A percentile compares a stretch with the other conserved stretches of the same genome.
These are phyloP conservation scores for Luzula sylvatica DNA, from an alignment of 176 grass and related monocot genomes.

Conservation along the genomic window DNA sequence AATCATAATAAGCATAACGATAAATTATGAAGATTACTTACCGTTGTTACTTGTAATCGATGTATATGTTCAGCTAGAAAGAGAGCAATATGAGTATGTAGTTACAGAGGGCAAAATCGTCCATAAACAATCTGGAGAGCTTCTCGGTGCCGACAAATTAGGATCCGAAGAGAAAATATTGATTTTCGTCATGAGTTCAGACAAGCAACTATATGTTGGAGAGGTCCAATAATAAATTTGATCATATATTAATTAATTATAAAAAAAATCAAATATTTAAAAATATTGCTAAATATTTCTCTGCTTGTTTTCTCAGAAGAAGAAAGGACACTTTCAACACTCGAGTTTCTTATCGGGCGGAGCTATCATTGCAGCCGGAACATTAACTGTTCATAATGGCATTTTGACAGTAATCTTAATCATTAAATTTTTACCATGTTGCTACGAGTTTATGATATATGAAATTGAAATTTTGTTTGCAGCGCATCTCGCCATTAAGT, in stretches of 20 bases:
- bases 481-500: too few species aligned
- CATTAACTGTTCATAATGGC: constrained; percentile 58
- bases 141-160: constrained; percentile 40
- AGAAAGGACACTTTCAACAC: constrained; percentile 85
- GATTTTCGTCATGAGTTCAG: constrained; percentile 93
- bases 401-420: constrained; percentile 49
- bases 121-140: constrained; percentile 45
- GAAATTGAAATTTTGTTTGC: too few species aligned
- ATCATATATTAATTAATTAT: too few species aligned
- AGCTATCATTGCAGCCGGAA: constrained; percentile 74
- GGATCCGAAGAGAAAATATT: constrained; percentile 57
- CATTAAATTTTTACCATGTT: too few species aligned
- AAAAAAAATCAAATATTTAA: too few species aligned
- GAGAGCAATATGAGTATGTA: constrained; percentile 60
- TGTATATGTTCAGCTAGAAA: constrained; percentile 50
- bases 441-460: too few species aligned
- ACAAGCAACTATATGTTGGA: constrained; percentile 61
- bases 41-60: not conserved
- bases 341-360: constrained; percentile 95
- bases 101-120: constrained; percentile 42
- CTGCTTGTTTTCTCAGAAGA: constrained; percentile 36
- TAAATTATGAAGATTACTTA: too few species aligned
- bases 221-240: constrained; percentile 31
- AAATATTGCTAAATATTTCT: not conserved
- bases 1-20: too few species aligned